Evolutionary conservation across 148 eudicot genomes (phyloP).

Genomic region (Camellia japonica): DNA sequence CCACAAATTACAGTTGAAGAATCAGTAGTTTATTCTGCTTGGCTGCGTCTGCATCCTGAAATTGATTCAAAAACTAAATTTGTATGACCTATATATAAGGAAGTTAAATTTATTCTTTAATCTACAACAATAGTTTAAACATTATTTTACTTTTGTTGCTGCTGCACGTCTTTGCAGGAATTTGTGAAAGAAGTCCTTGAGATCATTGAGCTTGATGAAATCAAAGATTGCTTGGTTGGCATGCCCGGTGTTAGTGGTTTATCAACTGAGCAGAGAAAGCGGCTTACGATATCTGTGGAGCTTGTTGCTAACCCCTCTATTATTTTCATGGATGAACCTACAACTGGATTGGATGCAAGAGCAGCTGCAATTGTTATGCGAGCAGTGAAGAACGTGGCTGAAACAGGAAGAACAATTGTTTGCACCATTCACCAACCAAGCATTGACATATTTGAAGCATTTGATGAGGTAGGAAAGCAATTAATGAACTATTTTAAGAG

Average conservation of each 20-base stretch:
- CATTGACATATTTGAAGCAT: constrained; percentile 88
- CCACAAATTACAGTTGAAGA: constrained; percentile 85
- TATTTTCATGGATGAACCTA: constrained; percentile 91
- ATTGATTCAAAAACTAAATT: constrained; percentile 61
- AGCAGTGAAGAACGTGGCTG: constrained; percentile 68
- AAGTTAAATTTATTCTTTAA: not conserved
- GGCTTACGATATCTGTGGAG: constrained; percentile 86
- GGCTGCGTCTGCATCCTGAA: constrained; percentile 79
- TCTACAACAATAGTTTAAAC: not conserved
- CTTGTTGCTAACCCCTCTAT: constrained; percentile 90
- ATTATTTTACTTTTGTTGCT: not conserved
- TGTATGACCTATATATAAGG: constrained; percentile 31
- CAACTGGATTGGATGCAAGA: constrained; percentile 86
- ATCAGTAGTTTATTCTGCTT: constrained; percentile 80
- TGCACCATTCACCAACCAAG: constrained; percentile 94
- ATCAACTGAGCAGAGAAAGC: constrained; percentile 81
- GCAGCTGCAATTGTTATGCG: constrained; percentile 91
- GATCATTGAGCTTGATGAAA: constrained; percentile 64
- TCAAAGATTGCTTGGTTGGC: constrained; percentile 70
- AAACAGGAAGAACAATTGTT: constrained; percentile 76
- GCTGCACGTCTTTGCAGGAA: constrained; percentile 31
- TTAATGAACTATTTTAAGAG: not conserved
- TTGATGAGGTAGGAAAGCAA: constrained; percentile 64
- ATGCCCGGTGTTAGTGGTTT: constrained; percentile 66
- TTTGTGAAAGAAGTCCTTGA: constrained; percentile 76